A percentile compares a stretch with the other conserved stretches of the same genome.
Conservation (phyloP, 2,329 filamentous ascomycete genomes). For the Purpureocillium takamizusanense region DNA sequence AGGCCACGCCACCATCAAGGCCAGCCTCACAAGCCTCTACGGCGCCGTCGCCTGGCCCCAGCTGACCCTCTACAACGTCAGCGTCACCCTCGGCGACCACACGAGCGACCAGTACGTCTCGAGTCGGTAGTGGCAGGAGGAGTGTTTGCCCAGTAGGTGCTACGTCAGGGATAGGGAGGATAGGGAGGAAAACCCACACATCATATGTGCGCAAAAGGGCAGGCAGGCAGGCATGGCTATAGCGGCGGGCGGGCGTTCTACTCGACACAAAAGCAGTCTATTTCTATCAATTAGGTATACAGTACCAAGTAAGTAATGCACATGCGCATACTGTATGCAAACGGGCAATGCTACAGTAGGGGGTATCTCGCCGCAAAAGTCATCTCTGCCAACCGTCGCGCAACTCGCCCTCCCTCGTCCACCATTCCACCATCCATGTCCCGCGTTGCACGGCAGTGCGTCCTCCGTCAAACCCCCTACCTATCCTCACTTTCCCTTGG, state of each 20-base stretch:
- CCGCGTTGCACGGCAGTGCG: background rate
- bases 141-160: too few relatives aligned
- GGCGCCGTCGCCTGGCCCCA: slow-evolving; percentile 12
- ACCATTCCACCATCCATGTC: too few relatives aligned
- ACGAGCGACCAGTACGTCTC: slow-evolving; percentile 13
- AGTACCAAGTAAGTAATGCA: too few relatives aligned
- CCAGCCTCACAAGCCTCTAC: slow-evolving; percentile 17
- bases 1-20: slow-evolving; percentile 16
- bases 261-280: too few relatives aligned
- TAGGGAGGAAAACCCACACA: too few relatives aligned
- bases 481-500: slow-evolving; percentile 15
- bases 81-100: slow-evolving; percentile 13
- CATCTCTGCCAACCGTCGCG: background rate
- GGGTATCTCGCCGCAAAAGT: background rate
- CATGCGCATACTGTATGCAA: too few relatives aligned
- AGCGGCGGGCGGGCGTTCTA: too few relatives aligned
- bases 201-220: too few relatives aligned
- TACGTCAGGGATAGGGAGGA: too few relatives aligned
- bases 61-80: slow-evolving; percentile 15
- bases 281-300: too few relatives aligned
- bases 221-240: too few relatives aligned
- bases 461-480: background rate
- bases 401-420: background rate
- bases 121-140: slow-evolving; percentile 5
- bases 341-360: too few relatives aligned